Evolutionary conservation across 768 basidiomycete genomes (phyloP).

Genomic region (Leccinellum luteum): DNA sequence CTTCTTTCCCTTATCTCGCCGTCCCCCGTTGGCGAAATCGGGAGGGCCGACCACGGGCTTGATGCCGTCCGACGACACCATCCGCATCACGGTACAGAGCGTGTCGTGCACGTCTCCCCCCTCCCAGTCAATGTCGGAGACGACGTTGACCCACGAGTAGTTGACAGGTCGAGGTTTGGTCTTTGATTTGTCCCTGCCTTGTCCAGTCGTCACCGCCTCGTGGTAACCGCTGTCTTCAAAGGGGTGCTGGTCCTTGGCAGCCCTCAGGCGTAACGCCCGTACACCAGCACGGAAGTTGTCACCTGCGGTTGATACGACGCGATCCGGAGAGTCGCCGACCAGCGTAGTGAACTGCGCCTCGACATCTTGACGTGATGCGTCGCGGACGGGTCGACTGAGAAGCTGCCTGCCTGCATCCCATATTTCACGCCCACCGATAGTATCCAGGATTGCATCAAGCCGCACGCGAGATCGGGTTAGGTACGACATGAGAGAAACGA

Average conservation of each 20-base stretch:
- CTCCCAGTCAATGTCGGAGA: slow-evolving; percentile 82
- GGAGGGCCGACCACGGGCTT: slow-evolving; percentile 23
- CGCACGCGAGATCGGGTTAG: slow-evolving; percentile 27
- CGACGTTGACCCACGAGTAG: slow-evolving; percentile 80
- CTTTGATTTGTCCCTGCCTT: slow-evolving; percentile 30
- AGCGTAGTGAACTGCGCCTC: slow-evolving; percentile 73
- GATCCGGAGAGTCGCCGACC: slow-evolving; percentile 66
- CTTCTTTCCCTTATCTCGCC: slow-evolving; percentile 30
- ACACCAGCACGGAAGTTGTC: slow-evolving; percentile 75
- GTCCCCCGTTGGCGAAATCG: slow-evolving; percentile 21
- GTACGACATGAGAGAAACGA: slow-evolving; percentile 26
- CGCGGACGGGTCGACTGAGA: slow-evolving; percentile 37
- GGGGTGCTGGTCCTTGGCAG: slow-evolving; percentile 27
- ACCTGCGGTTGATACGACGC: slow-evolving; percentile 63
- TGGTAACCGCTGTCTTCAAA: slow-evolving; percentile 27
- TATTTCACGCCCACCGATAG: slow-evolving; percentile 74
- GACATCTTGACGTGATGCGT: slow-evolving; percentile 28
- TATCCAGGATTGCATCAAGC: slow-evolving; percentile 84
- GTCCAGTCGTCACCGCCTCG: slow-evolving; percentile 16
- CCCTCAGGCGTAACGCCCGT: slow-evolving; percentile 47
- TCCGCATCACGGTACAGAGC: slow-evolving; percentile 37
- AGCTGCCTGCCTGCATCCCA: slow-evolving; percentile 74
- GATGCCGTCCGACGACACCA: slow-evolving; percentile 36
- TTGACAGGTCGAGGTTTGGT: slow-evolving; percentile 49
- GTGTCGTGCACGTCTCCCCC: slow-evolving; percentile 68